Evolutionary conservation across 768 basidiomycete species (phyloP).

Genomic region (Panaeolus papilionaceus): DNA sequence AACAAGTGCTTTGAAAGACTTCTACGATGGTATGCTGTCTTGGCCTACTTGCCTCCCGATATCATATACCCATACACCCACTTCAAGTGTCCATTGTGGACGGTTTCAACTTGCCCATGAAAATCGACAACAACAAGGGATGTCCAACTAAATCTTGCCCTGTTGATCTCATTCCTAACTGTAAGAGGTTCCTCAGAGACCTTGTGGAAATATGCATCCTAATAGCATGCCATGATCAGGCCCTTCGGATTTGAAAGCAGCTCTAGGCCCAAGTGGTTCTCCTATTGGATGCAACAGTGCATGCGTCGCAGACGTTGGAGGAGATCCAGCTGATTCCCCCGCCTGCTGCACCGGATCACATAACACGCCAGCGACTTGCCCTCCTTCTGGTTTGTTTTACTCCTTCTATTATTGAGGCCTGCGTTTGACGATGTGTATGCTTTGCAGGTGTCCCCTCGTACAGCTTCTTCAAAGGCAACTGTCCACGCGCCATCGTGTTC

Average conservation of each 20-base stretch:
- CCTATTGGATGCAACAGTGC: slow-evolving; percentile 10
- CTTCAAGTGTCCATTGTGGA: not conserved
- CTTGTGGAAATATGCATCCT: too few relatives aligned
- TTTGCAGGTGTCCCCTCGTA: slow-evolving; percentile 22
- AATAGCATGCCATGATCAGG: not conserved
- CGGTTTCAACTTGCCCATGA: slow-evolving; percentile 1
- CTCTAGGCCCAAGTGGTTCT: not conserved
- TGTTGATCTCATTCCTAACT: slow-evolving; percentile 54
- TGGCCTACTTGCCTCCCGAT: not conserved
- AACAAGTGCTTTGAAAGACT: not conserved
- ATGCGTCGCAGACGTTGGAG: not conserved
- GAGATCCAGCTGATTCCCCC: slow-evolving; percentile 33
- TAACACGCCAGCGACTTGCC: slow-evolving; percentile 42
- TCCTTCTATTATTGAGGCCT: slow-evolving; percentile 21
- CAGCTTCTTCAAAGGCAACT: slow-evolving; percentile 40
- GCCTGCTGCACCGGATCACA: slow-evolving; percentile 44
- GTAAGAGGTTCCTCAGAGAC: slow-evolving; percentile 31
- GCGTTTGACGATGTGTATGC: not conserved
- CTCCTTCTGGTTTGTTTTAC: slow-evolving; percentile 32
- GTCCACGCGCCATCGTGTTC: slow-evolving; percentile 54
- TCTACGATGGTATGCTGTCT: slow-evolving; percentile 10
- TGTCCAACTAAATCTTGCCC: slow-evolving; percentile 35
- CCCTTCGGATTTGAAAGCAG: not conserved
- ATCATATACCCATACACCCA: not conserved
- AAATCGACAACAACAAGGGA: slow-evolving; percentile 7